phyloP scores from a whole-genome alignment of 2,329 filamentous ascomycete genomes.

The Endoconidiophora laricicola region DNA sequence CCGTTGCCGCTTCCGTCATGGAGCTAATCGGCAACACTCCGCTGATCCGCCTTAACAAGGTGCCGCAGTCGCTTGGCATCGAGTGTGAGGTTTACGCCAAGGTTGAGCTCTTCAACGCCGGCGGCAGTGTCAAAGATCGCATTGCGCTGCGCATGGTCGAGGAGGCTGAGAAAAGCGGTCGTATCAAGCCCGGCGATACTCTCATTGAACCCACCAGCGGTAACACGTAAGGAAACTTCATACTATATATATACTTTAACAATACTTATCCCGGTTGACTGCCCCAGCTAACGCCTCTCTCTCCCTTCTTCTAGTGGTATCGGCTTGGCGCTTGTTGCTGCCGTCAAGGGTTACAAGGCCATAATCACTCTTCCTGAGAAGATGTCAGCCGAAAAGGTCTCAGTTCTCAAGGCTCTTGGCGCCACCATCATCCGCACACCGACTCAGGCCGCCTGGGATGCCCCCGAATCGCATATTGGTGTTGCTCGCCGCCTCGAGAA shows the following conservation, averaged over 20 bases:
- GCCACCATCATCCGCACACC: slow-evolving; percentile 97
- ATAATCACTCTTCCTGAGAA: slow-evolving; percentile 99
- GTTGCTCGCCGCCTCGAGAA: slow-evolving; percentile 80
- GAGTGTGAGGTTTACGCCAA: slow-evolving; percentile 82
- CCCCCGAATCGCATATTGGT: slow-evolving; percentile 90
- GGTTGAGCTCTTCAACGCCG: slow-evolving; percentile 84
- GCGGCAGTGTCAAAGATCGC: slow-evolving; percentile 83
- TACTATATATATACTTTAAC: neutral
- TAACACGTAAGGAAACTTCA: slow-evolving; percentile 47
- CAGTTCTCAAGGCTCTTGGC: slow-evolving; percentile 80
- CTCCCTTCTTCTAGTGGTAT: slow-evolving; percentile 44
- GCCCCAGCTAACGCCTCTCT: neutral
- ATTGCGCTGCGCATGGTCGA: slow-evolving; percentile 97
- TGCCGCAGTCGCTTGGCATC: slow-evolving; percentile 80
- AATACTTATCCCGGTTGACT: too few relatives aligned
- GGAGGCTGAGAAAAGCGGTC: slow-evolving; percentile 74
- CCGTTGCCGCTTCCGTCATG: slow-evolving; percentile 45
- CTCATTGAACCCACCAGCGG: slow-evolving; percentile 96
- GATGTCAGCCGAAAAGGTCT: slow-evolving; percentile 97
- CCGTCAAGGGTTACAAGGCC: slow-evolving; percentile 93
- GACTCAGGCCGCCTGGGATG: slow-evolving; percentile 87
- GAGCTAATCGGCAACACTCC: slow-evolving; percentile 92
- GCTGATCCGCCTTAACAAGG: slow-evolving; percentile 83
- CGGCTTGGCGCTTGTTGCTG: slow-evolving; percentile 79
- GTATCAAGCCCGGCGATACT: slow-evolving; percentile 93